Base-by-base conservation (phyloP, 2,329 filamentous ascomycete species). In the Aspergillus pseudonomiae region DNA sequence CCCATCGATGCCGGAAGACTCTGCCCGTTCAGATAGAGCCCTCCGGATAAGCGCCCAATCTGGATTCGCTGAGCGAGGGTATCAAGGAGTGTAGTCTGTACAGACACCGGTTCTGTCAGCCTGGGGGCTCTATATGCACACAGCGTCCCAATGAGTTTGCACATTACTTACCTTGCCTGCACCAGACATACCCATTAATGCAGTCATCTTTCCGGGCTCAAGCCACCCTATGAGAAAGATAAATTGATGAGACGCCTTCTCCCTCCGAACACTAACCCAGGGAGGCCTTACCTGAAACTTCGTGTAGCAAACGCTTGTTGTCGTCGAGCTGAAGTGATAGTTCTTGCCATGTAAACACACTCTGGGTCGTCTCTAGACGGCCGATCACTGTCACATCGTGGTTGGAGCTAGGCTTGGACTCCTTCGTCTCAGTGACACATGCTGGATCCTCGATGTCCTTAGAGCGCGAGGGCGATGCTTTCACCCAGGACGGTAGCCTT, bases 111-210 rank as follows among this genome's bases (percentile, higher is more conserved):
- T 10, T 24, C 21, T 7, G 45, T 48, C 45, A 48, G 45, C 45
- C 4, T 41, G 19, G 34, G 2, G 39, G 16, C 16, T 41, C 39
- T n/a, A n/a, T 41, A 16, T 4, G 39, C 16, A 41, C 16, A 41
- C 16, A n/a, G n/a, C 16, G 6, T 0, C 19, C 39, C 9, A 16
- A 41, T 19, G 16, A 41, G n/a, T 16, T 41, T 41, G 6, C 19
- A 36, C 2, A 24, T 28, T 14, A 24, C 45, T 26, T 24, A 48
- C 45, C 79, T 95, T 95, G 60, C 92, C 92, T 4, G 91, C 92
- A 24, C 84, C 84, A 7, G 81, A 84, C 12, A 79, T 78, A 2
- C 79, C 80, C 80, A 82, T 82, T 41, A 83, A 69, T 2, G 80
- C 81, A 21, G 78, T 81, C 32, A 83, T 66, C 55, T 78, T 70